These are phyloP conservation scores for Beauveria asiatica DNA, from an alignment of 2,329 filamentous ascomycete genomes.

Conservation along the genomic window DNA sequence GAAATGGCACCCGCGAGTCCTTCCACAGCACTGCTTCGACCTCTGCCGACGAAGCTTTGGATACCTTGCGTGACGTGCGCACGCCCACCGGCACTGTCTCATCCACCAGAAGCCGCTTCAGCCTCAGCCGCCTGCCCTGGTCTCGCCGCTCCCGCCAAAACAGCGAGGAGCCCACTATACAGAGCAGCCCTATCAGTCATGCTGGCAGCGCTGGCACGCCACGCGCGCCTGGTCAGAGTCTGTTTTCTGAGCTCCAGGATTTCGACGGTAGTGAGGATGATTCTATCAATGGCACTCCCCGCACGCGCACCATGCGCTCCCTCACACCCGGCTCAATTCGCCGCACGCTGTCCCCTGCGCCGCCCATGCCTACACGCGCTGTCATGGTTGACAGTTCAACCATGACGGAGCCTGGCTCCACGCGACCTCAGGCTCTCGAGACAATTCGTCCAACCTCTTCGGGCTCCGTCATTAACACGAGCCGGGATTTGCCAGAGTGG, in stretches of 20 bases:
- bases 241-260: conserved; percentile 85
- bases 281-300: conserved; percentile 50
- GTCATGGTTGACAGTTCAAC: conserved; percentile 53
- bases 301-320: conserved; percentile 38
- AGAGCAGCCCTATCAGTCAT: conserved; percentile 52
- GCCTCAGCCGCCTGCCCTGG: conserved; percentile 55
- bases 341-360: conserved; percentile 36
- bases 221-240: conserved; percentile 56
- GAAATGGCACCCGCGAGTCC: conserved; percentile 52
- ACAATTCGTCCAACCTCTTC: conserved; percentile 31
- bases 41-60: conserved; percentile 67
- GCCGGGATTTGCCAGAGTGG: conserved; percentile 20
- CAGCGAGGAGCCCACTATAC: conserved; percentile 50
- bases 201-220: conserved; percentile 44
- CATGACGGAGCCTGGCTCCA: conserved; percentile 49
- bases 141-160: conserved; percentile 51
- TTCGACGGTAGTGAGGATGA: conserved; percentile 69
- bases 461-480: conserved; percentile 31
- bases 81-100: conserved; percentile 54
- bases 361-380: conserved; percentile 41
- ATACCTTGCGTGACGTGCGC: conserved; percentile 43
- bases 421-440: conserved; percentile 21
- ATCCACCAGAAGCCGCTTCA: conserved; percentile 63
- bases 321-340: conserved; percentile 40
- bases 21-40: conserved; percentile 85